phyloP scores from a whole-genome alignment of 805 yeast genomes.

The Kregervanrija pseudodelftensis region DNA sequence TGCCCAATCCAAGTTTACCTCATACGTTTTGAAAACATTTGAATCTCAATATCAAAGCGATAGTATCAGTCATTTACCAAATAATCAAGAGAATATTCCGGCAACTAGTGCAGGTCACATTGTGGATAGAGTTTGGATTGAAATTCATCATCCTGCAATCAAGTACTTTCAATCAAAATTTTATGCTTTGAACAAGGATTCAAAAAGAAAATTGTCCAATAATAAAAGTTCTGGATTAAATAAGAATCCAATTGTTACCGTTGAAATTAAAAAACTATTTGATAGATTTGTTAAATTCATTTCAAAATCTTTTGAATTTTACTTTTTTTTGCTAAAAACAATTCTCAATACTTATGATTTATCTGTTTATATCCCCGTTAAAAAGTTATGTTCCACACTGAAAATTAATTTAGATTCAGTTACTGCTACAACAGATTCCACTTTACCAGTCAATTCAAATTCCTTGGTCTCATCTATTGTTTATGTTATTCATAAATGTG shows the following conservation, averaged over 20 bases:
- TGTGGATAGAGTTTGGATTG: conserved; percentile 51
- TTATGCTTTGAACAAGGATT: conserved; percentile 14
- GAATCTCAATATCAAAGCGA: conserved; percentile 7
- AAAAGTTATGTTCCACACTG: conserved; percentile 25
- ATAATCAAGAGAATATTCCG: background rate
- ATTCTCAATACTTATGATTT: conserved; percentile 33
- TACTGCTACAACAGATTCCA: background rate
- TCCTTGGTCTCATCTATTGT: conserved; percentile 20
- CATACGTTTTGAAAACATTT: conserved; percentile 36
- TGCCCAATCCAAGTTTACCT: conserved; percentile 39
- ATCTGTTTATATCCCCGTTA: conserved; percentile 28
- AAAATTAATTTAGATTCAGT: conserved; percentile 10
- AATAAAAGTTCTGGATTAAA: conserved; percentile 8
- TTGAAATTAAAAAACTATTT: conserved; percentile 52
- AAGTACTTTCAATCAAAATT: conserved; percentile 44
- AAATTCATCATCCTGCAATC: conserved; percentile 57
- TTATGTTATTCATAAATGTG: conserved; percentile 40
- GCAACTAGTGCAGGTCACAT: conserved; percentile 20
- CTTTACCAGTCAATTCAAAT: conserved; percentile 8
- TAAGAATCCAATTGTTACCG: conserved; percentile 25
- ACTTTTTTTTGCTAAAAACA: conserved; percentile 34
- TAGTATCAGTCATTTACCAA: background rate
- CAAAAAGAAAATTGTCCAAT: conserved; percentile 13
- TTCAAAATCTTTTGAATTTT: conserved; percentile 42
- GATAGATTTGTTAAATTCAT: conserved; percentile 43